Evolutionary conservation across 805 yeast genomes (phyloP).

Genomic region (Saccharomyces cerevisiae): DNA sequence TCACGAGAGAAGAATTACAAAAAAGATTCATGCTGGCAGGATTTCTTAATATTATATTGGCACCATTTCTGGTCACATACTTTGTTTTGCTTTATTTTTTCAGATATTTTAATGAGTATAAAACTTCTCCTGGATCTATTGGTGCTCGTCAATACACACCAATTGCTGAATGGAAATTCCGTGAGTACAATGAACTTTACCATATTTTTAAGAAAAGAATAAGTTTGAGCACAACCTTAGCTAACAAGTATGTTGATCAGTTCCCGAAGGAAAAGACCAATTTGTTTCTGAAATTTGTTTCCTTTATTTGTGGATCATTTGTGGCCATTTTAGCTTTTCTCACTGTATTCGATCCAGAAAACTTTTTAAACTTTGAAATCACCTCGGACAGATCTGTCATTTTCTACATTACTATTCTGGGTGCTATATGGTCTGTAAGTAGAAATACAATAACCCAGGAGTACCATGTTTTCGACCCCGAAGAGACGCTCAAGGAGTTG

Average conservation of each 20-base stretch:
- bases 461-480: slow-evolving; percentile 82
- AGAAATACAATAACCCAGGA: slow-evolving; percentile 61
- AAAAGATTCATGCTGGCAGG: slow-evolving; percentile 86
- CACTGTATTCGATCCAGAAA: slow-evolving; percentile 78
- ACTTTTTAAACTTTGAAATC: slow-evolving; percentile 81
- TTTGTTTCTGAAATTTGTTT: slow-evolving; percentile 46
- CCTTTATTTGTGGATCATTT: slow-evolving; percentile 80
- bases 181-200: slow-evolving; percentile 89
- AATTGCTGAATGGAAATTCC: slow-evolving; percentile 85
- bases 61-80: slow-evolving; percentile 82
- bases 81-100: slow-evolving; percentile 78
- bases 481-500: slow-evolving; percentile 69
- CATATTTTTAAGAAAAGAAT: slow-evolving; percentile 79
- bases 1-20: slow-evolving; percentile 58
- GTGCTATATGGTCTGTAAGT: slow-evolving; percentile 80
- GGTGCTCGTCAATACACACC: slow-evolving; percentile 88
- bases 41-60: slow-evolving; percentile 64
- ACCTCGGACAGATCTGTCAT: slow-evolving; percentile 72
- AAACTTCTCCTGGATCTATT: slow-evolving; percentile 75
- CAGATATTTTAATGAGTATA: slow-evolving; percentile 86
- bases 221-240: slow-evolving; percentile 68
- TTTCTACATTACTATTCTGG: slow-evolving; percentile 81
- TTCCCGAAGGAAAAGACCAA: slow-evolving; percentile 76
- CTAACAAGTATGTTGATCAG: slow-evolving; percentile 77
- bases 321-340: slow-evolving; percentile 78